These are phyloP conservation scores for Phytophthora hybrid DNA, from an alignment of 352 stramenopile species.

Conservation along the genomic window DNA sequence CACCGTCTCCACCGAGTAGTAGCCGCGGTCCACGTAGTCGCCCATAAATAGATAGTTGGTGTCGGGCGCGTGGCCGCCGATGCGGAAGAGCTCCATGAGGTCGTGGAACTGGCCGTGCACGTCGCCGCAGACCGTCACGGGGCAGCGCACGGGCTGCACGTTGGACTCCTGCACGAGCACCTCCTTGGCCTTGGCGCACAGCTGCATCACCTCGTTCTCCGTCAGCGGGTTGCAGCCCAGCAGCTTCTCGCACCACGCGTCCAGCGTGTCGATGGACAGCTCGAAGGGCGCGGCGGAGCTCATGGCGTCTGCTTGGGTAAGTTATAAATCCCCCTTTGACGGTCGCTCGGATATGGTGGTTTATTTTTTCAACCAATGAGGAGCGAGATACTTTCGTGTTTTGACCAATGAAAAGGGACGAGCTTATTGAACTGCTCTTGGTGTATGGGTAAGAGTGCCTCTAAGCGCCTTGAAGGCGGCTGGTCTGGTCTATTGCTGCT, in stretches of 20 bases:
- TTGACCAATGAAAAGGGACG: not conserved
- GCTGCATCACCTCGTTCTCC: slow-evolving; percentile 95
- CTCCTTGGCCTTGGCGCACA: slow-evolving; percentile 96
- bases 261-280: slow-evolving; percentile 89
- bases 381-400: not conserved
- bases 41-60: slow-evolving; percentile 84
- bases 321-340: not conserved
- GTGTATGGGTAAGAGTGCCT: too few relatives aligned
- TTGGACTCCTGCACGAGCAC: slow-evolving; percentile 98
- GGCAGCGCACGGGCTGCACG: slow-evolving; percentile 95
- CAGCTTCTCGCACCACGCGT: slow-evolving; percentile 96
- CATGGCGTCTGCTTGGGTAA: slow-evolving; percentile 24
- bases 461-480: not conserved
- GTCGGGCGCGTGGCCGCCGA: slow-evolving; percentile 89
- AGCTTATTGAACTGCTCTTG: not conserved
- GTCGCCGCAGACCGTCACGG: slow-evolving; percentile 98
- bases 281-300: slow-evolving; percentile 66
- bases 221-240: slow-evolving; percentile 94
- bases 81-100: slow-evolving; percentile 96
- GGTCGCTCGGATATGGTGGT: too few relatives aligned
- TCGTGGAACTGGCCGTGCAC: slow-evolving; percentile 99
- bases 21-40: slow-evolving; percentile 91
- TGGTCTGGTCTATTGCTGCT: slow-evolving; percentile 30
- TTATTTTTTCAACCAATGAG: slow-evolving; percentile 5
- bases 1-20: slow-evolving; percentile 88